Evolutionary conservation across 371 early-diverging fungal genomes (phyloP), one percentile per base, ranked within the genome.

Genomic region (Lichtheimia ramosa): DNA sequence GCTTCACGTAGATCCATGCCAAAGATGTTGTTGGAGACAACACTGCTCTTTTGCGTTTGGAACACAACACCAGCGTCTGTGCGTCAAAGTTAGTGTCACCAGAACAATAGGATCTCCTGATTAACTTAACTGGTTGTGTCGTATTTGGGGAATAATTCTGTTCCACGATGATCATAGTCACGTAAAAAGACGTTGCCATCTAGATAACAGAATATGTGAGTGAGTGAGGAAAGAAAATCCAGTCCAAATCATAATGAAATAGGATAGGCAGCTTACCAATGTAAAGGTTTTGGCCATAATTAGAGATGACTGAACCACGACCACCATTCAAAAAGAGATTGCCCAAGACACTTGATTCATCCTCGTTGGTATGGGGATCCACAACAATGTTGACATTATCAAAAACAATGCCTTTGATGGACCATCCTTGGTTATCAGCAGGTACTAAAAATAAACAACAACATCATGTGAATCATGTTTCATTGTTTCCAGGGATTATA

Each of bases 181-280:
- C 78, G 70, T 48, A 77, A 63, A 43, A 77, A 77, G 18, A 77
- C 56, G 41, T 77, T 77, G 8, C 78, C 66, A 48, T 77, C 78
- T 77, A 51, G 7, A 58, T 34, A 10, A 42, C 8, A 48, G 16
- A 28, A 16, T 48, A 28, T 28, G 34, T 14, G 21, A 40, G 0
- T 15, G 14, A 24, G 14, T 42, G 46, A 34, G 34, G 34, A 34
- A 34, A 34, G 10, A 10, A 10, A 39, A 27, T 52, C 25, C 40
- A 46, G 46, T 10, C 46, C 21, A 46, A 7, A 46, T 43, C 25
- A 43, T 14, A 7, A 51, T 42, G 5, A 25, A 20, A 43, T 24
- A n/a, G n/a, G n/a, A 16, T 18, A 1, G 25, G 18, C 40, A 52
- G 49, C 50, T 54, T 71, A 74, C 78, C 75, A 59, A 77, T 66